Evolutionary conservation across 2,329 filamentous ascomycete genomes (phyloP).

Genomic region (Diaporthe caulivora): DNA sequence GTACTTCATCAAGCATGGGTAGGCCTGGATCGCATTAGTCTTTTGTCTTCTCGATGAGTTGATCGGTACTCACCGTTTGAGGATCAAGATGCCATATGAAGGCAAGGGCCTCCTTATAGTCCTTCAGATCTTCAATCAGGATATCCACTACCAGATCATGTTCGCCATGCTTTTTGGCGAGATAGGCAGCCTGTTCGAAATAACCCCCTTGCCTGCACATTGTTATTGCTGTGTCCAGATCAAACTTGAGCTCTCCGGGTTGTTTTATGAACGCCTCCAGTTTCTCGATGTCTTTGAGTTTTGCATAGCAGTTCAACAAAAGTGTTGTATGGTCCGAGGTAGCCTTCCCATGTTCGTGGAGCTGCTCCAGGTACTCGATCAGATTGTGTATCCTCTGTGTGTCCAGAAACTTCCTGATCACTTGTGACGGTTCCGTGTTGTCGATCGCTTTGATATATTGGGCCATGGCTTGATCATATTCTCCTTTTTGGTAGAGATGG

Average conservation of each 20-base stretch:
- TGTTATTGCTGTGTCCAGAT: slow-evolving; percentile 94
- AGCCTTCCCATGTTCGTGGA: slow-evolving; percentile 93
- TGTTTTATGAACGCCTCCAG: slow-evolving; percentile 97
- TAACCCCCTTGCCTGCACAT: slow-evolving; percentile 99
- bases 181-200: slow-evolving; percentile 94
- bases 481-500: slow-evolving; percentile 92
- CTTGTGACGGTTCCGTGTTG: slow-evolving; percentile 94
- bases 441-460: slow-evolving; percentile 97
- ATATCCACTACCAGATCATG: slow-evolving; percentile 96
- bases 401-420: slow-evolving; percentile 96
- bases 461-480: slow-evolving; percentile 99
- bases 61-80: slow-evolving; percentile 68
- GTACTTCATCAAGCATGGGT: slow-evolving; percentile 93
- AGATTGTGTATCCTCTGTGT: slow-evolving; percentile 98
- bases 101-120: slow-evolving; percentile 87
- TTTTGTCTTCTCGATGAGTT: too few relatives aligned
- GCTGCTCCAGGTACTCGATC: slow-evolving; percentile 95
- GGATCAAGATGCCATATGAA: slow-evolving; percentile 93
- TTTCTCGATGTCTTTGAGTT: slow-evolving; percentile 96
- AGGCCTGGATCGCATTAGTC: slow-evolving; percentile 70
- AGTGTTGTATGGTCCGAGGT: slow-evolving; percentile 96
- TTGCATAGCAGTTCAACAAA: slow-evolving; percentile 96
- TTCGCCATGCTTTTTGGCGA: slow-evolving; percentile 94
- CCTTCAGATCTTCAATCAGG: slow-evolving; percentile 93
- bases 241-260: slow-evolving; percentile 93